These are phyloP conservation scores for Hemerocallis citrina DNA, from an alignment of 106 monocot species.

Conservation along the genomic window DNA sequence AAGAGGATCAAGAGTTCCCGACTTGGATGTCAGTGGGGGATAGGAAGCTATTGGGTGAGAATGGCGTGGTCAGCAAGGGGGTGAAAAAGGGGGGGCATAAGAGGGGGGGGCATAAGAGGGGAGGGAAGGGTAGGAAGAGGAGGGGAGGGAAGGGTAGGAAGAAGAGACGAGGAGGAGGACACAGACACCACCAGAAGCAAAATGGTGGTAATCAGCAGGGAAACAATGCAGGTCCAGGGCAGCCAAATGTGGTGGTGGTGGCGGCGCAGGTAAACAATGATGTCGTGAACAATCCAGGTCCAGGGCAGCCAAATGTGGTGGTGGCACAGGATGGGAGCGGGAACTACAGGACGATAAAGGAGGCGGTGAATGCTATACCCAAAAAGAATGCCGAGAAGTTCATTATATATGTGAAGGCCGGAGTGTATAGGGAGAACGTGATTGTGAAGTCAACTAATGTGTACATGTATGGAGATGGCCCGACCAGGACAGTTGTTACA, in stretches of 20 bases:
- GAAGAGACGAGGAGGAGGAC: too few species aligned
- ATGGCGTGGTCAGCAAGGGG: too few species aligned
- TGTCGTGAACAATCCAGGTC: too few species aligned
- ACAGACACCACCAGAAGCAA: too few species aligned
- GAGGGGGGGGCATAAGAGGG: too few species aligned
- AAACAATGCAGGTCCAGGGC: too few species aligned
- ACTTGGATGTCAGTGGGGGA: conserved; percentile 35
- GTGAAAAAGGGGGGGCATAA: too few species aligned
- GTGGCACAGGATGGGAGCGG: conserved; percentile 84
- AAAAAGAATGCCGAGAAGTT: conserved; percentile 34
- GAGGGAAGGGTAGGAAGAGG: too few species aligned
- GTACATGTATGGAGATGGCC: conserved; percentile 76
- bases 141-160: too few species aligned
- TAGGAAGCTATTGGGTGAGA: conserved; percentile 32
- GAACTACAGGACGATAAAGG: conserved; percentile 50
- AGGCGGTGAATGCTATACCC: conserved; percentile 62
- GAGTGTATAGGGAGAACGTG: conserved; percentile 75
- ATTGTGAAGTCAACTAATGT: conserved; percentile 57
- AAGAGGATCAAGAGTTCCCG: conserved; percentile 25
- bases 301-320: conserved; percentile 24
- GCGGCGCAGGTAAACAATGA: too few species aligned
- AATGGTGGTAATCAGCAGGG: too few species aligned
- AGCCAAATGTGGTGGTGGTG: too few species aligned
- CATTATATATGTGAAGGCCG: conserved; percentile 84
- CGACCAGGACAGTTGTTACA: conserved; percentile 77